Evolutionary conservation across 805 yeast species (phyloP), one percentile per base, ranked within the genome.

Genomic region (Yamadazyma sp.): DNA sequence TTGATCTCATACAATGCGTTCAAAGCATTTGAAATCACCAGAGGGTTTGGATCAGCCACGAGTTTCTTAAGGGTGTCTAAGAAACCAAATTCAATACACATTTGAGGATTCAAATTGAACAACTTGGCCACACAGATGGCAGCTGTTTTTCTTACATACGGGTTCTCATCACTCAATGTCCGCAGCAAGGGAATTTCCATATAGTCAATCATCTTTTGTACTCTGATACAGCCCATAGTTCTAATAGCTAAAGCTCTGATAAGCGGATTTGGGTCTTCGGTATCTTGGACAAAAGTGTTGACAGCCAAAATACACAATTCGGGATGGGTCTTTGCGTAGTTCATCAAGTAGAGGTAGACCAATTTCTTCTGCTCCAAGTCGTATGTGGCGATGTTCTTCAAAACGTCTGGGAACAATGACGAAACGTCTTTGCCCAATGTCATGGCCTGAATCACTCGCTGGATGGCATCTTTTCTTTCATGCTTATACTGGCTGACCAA

Each of bases 201-300:
- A 58, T 93, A 93, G 57, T 91, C 98, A 28, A 89, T 86, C 80
- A 93, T 90, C 60, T 85, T 90, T 55, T 86, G 95, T 13, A 93
- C 98, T 30, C 98, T 71, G 35, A 93, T 89, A 67, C 97, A 91
- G 0, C 99, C 98, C 99, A 93, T 93, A 9, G 99, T 93, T 55
- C 99, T 78, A 42, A 93, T 90, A 0, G 99, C 98, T 64, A 93
- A 76, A 1, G 98, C 96, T 38, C 98, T 75, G 17, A 93, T 90
- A 51, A 95, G 73, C 1, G 99, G 99, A 55, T 93, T 93, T 34
- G 96, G 95, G 59, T 93, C 98, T 57, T 87, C 95, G 2, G 96
- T 80, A 64, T 93, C 99, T 59, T 75, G 77, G 17, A 93, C 96
- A 72, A 93, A 93, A 1, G 99, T 93, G 63, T 93, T 93, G 35